These are phyloP conservation scores for Epichloe elymi DNA, from an alignment of 2,329 filamentous ascomycete species.

Conservation along the genomic window DNA sequence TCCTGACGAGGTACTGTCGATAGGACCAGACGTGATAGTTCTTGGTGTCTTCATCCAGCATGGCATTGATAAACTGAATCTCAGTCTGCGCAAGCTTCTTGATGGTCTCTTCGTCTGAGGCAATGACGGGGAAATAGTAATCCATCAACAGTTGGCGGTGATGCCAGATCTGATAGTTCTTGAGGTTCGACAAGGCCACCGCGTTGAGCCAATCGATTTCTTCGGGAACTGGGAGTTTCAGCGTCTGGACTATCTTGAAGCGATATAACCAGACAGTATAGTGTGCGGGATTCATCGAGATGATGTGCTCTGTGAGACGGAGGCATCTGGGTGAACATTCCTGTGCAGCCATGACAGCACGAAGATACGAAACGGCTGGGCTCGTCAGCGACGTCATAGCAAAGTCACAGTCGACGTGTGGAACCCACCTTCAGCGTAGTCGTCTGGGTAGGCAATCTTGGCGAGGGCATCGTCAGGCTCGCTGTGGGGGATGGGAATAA, in stretches of 20 bases:
- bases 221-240: slow-evolving; percentile 50
- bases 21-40: slow-evolving; percentile 99
- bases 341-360: slow-evolving; percentile 80
- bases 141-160: slow-evolving; percentile 55
- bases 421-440: slow-evolving; percentile 64
- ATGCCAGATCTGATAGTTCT: slow-evolving; percentile 98
- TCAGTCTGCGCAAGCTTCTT: slow-evolving; percentile 51
- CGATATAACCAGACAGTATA: slow-evolving; percentile 99
- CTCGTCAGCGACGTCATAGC: not conserved
- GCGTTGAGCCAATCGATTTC: slow-evolving; percentile 82
- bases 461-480: slow-evolving; percentile 78
- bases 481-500: slow-evolving; percentile 65
- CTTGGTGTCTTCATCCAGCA: slow-evolving; percentile 79
- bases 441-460: slow-evolving; percentile 79
- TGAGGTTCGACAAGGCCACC: slow-evolving; percentile 70
- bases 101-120: slow-evolving; percentile 41
- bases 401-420: not conserved
- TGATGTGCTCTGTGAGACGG: slow-evolving; percentile 75
- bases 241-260: slow-evolving; percentile 58
- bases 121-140: slow-evolving; percentile 45
- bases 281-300: slow-evolving; percentile 86
- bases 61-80: slow-evolving; percentile 59
- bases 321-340: slow-evolving; percentile 72
- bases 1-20: slow-evolving; percentile 56
- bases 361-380: slow-evolving; percentile 79